Evolutionary conservation across 2,329 filamentous ascomycete species (phyloP).

Genomic region (Aspergillus ruber): DNA sequence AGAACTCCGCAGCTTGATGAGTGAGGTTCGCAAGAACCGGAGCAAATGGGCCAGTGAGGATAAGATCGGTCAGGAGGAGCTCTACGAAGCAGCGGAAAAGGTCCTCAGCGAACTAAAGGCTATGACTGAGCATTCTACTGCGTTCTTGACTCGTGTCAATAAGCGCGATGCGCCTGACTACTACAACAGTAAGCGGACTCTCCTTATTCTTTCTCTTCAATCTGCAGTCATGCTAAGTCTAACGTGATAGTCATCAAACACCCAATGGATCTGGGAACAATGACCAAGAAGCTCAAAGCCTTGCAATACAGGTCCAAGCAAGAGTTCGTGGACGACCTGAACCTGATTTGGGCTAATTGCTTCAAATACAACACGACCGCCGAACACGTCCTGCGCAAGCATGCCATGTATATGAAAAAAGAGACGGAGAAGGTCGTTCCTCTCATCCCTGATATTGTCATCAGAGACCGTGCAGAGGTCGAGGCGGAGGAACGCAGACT

Average conservation of each 20-base stretch:
- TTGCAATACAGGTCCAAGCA: conserved; percentile 79
- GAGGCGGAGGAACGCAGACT: conserved; percentile 78
- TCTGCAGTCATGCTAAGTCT: neutral
- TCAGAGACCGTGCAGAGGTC: conserved; percentile 86
- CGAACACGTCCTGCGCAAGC: conserved; percentile 78
- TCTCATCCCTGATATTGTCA: conserved; percentile 84
- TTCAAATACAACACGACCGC: conserved; percentile 91
- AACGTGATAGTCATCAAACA: conserved; percentile 72
- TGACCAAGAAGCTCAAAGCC: conserved; percentile 94
- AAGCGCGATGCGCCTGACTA: conserved; percentile 97
- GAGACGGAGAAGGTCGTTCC: conserved; percentile 96
- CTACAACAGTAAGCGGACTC: conserved; percentile 63
- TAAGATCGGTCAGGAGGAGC: conserved; percentile 91
- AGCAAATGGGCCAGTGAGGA: conserved; percentile 99
- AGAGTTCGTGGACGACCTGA: conserved; percentile 89
- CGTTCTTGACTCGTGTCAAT: conserved; percentile 88
- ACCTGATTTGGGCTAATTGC: conserved; percentile 96
- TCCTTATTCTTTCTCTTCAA: neutral
- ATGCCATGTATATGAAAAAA: conserved; percentile 93
- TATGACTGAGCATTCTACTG: conserved; percentile 94
- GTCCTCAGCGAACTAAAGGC: conserved; percentile 95
- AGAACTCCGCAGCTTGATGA: conserved; percentile 86
- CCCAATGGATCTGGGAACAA: conserved; percentile 94
- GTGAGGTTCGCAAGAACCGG: conserved; percentile 93
- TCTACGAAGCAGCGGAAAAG: conserved; percentile 95